A percentile compares a stretch with the other conserved stretches of the same genome.
Evolutionary conservation across 2,329 filamentous ascomycete genomes (phyloP).

Genomic region (Xylariomycetidae sp.): DNA sequence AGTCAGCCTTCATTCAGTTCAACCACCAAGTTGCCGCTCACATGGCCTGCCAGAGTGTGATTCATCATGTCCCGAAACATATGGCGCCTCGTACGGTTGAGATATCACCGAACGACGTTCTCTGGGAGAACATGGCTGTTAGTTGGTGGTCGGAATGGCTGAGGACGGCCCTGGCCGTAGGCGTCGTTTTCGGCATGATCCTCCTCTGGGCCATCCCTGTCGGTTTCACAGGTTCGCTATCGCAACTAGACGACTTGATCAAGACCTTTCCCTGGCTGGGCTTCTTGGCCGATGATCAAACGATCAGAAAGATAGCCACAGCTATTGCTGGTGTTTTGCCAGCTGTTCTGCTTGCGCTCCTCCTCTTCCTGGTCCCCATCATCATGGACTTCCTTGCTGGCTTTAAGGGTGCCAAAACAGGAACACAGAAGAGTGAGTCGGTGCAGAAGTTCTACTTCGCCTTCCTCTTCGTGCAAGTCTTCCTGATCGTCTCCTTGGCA

Average conservation of each 20-base stretch:
- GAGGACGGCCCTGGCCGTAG: constrained; percentile 59
- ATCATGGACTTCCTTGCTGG: constrained; percentile 68
- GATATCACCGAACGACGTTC: constrained; percentile 84
- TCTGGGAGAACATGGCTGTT: constrained; percentile 97
- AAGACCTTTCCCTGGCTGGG: constrained; percentile 59
- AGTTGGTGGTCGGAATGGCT: constrained; percentile 89
- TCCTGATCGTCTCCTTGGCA: constrained; percentile 84
- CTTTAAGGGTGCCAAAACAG: constrained; percentile 76
- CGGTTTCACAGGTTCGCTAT: constrained; percentile 76
- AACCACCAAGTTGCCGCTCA: constrained; percentile 96
- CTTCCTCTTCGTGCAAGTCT: constrained; percentile 92
- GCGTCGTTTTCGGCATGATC: constrained; percentile 66
- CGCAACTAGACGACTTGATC: constrained; percentile 69
- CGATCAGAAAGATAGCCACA: constrained; percentile 55
- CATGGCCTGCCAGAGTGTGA: constrained; percentile 92
- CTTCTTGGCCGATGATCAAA: constrained; percentile 57
- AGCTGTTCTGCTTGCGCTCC: constrained; percentile 65
- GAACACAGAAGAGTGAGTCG: constrained; percentile 69
- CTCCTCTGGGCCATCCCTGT: constrained; percentile 89
- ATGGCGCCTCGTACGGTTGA: constrained; percentile 94
- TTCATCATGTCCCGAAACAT: constrained; percentile 84
- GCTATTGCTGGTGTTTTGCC: constrained; percentile 81
- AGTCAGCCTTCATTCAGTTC: constrained; percentile 96
- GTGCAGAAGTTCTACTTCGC: constrained; percentile 90
- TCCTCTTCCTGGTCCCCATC: constrained; percentile 76